A percentile compares a stretch with the other conserved stretches of the same genome.
These are phyloP conservation scores for Ceratocystis harringtonii DNA, from an alignment of 2,329 filamentous ascomycete species.

Conservation along the genomic window DNA sequence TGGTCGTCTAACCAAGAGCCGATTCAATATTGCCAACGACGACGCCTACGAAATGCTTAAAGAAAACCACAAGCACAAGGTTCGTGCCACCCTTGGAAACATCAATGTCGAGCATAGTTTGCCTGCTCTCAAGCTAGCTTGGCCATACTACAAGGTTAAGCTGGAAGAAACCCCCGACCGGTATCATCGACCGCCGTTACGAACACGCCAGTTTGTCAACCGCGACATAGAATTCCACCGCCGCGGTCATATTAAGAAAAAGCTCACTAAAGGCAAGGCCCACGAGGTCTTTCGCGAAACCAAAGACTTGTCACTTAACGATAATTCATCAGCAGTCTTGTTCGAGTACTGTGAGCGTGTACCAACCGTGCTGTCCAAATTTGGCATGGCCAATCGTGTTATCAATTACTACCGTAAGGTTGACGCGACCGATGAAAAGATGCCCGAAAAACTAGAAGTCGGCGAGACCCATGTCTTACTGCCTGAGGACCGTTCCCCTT, in stretches of 20 bases:
- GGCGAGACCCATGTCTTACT: conserved; percentile 80
- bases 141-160: conserved; percentile 89
- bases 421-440: conserved; percentile 53
- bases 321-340: conserved; percentile 76
- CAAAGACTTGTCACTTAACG: conserved; percentile 69
- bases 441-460: conserved; percentile 64
- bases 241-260: conserved; percentile 60
- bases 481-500: conserved; percentile 89
- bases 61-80: conserved; percentile 92
- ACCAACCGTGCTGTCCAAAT: conserved; percentile 82
- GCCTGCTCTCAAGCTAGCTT: conserved; percentile 79
- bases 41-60: conserved; percentile 91
- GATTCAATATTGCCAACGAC: conserved; percentile 95
- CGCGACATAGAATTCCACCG: conserved; percentile 58
- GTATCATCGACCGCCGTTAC: conserved; percentile 69
- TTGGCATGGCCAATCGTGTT: conserved; percentile 90
- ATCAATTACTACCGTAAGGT: conserved; percentile 95
- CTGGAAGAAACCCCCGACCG: conserved; percentile 59
- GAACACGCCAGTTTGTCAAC: conserved; percentile 52
- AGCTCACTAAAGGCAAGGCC: conserved; percentile 65
- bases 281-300: conserved; percentile 66
- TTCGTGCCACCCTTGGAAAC: conserved; percentile 80
- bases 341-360: conserved; percentile 94
- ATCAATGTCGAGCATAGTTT: conserved; percentile 89
- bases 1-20: conserved; percentile 56